Percentiles rank a stretch among this genome's conserved stretches.
These are phyloP conservation scores for Epichloe baconii DNA, from an alignment of 2,329 filamentous ascomycete species.

Conservation along the genomic window DNA sequence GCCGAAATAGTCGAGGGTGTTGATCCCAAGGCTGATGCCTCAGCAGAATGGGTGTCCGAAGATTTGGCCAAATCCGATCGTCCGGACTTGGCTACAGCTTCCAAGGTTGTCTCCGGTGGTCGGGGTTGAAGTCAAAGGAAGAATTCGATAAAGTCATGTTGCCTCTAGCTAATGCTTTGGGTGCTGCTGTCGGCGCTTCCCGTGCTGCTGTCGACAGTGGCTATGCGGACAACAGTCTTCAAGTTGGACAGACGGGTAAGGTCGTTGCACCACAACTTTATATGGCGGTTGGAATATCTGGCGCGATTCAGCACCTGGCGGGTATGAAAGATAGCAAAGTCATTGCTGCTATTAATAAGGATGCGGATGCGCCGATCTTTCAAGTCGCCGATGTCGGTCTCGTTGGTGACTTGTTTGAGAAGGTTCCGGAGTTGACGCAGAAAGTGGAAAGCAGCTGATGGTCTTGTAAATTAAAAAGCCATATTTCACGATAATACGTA, in stretches of 20 bases:
- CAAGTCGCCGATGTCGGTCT: conserved; percentile 93
- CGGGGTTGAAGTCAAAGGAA: conserved; percentile 95
- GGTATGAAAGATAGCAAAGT: conserved; percentile 99
- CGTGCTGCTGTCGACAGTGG: conserved; percentile 92
- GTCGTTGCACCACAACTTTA: conserved; percentile 95
- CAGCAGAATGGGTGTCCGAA: conserved; percentile 86
- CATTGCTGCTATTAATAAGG: conserved; percentile 98
- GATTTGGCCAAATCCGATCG: conserved; percentile 87
- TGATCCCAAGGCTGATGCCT: conserved; percentile 63
- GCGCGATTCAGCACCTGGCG: conserved; percentile 93
- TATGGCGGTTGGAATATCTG: conserved; percentile 88
- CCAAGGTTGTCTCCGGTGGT: conserved; percentile 82
- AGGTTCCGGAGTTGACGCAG: conserved; percentile 89
- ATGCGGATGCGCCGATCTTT: conserved; percentile 93
- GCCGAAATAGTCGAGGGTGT: conserved; percentile 68
- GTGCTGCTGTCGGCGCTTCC: conserved; percentile 90
- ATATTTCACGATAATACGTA: background rate
- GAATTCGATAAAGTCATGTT: conserved; percentile 91
- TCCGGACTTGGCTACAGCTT: conserved; percentile 82
- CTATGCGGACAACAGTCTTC: conserved; percentile 95
- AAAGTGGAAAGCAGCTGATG: conserved; percentile 57
- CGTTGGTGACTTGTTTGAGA: conserved; percentile 90
- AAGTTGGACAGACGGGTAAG: conserved; percentile 97
- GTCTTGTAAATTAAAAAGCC: conserved; percentile 5
- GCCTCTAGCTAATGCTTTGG: conserved; percentile 81